phyloP scores from a whole-genome alignment of 352 stramenopile genomes.

The Pythium monospermum region DNA sequence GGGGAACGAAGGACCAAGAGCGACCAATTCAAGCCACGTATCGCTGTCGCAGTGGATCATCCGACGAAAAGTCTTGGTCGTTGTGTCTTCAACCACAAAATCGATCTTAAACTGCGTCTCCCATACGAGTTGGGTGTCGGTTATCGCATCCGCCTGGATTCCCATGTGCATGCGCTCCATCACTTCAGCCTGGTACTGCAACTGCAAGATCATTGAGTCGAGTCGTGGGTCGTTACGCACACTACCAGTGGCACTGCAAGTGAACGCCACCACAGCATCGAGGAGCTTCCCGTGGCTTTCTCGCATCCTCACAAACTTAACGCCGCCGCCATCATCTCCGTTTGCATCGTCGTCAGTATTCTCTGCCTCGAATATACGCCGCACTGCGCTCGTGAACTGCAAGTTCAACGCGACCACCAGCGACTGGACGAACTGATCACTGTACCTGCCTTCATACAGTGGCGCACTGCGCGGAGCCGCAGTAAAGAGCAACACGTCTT shows the following conservation, averaged over 20 bases:
- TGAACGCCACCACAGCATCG: too few species aligned
- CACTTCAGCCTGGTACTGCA: slow-evolving; percentile 14
- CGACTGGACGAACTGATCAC: slow-evolving; percentile 28
- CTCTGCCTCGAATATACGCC: background rate
- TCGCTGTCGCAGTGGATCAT: slow-evolving; percentile 2
- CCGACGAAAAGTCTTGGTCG: slow-evolving; percentile 1
- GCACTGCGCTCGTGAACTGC: slow-evolving; percentile 33
- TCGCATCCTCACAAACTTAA: too few species aligned
- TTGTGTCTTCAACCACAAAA: slow-evolving; percentile 16
- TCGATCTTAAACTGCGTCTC: slow-evolving; percentile 15
- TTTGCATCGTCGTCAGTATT: background rate
- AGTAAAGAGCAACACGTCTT: background rate
- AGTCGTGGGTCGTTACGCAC: background rate
- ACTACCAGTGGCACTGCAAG: too few species aligned
- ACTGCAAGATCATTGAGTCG: background rate
- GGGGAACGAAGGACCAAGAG: slow-evolving; percentile 10
- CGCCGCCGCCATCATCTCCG: too few species aligned
- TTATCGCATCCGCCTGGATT: background rate
- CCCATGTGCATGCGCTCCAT: background rate
- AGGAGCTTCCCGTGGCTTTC: too few species aligned
- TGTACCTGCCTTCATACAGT: background rate
- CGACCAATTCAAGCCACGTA: slow-evolving; percentile 1
- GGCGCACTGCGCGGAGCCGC: background rate
- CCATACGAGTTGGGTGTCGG: slow-evolving; percentile 8
- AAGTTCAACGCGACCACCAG: slow-evolving; percentile 19